Conservation (phyloP, 371 early-diverging fungal species). For the Mortierella sp. region DNA sequence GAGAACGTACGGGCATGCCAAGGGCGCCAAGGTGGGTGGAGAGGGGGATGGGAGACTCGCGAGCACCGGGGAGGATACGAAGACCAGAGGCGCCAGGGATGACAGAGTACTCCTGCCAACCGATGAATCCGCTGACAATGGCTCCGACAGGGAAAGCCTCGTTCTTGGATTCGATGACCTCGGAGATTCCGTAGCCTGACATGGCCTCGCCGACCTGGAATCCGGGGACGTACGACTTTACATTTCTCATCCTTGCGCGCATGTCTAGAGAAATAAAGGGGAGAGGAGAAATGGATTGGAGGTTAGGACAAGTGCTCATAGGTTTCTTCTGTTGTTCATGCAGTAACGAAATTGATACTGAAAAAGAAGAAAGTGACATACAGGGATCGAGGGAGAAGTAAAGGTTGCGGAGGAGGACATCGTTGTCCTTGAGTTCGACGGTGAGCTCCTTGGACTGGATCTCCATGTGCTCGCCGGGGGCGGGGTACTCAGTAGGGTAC, state of each 20-base stretch:
- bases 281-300: neutral
- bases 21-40: slow-evolving; percentile 66
- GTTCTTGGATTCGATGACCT: slow-evolving; percentile 69
- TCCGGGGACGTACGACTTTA: slow-evolving; percentile 64
- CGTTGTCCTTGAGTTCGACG: slow-evolving; percentile 13
- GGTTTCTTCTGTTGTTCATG: neutral
- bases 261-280: slow-evolving; percentile 50
- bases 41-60: slow-evolving; percentile 54
- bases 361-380: slow-evolving; percentile 7
- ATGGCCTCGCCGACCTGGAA: slow-evolving; percentile 66
- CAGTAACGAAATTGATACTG: neutral
- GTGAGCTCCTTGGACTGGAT: slow-evolving; percentile 20
- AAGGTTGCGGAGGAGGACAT: slow-evolving; percentile 32
- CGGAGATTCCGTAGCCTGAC: slow-evolving; percentile 67
- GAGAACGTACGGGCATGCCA: slow-evolving; percentile 65
- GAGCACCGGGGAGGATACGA: slow-evolving; percentile 34
- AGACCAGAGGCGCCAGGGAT: slow-evolving; percentile 37
- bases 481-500: slow-evolving; percentile 8
- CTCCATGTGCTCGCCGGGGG: slow-evolving; percentile 13
- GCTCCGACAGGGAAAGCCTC: slow-evolving; percentile 69
- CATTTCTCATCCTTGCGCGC: slow-evolving; percentile 76
- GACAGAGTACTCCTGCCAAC: slow-evolving; percentile 65
- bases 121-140: slow-evolving; percentile 65
- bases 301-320: too few species aligned
- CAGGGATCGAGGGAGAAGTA: slow-evolving; percentile 34